A percentile compares a stretch with the other conserved stretches of the same genome.
Evolutionary conservation across 2,329 filamentous ascomycete species (phyloP).

Genomic region (Xylariaceae sp.): DNA sequence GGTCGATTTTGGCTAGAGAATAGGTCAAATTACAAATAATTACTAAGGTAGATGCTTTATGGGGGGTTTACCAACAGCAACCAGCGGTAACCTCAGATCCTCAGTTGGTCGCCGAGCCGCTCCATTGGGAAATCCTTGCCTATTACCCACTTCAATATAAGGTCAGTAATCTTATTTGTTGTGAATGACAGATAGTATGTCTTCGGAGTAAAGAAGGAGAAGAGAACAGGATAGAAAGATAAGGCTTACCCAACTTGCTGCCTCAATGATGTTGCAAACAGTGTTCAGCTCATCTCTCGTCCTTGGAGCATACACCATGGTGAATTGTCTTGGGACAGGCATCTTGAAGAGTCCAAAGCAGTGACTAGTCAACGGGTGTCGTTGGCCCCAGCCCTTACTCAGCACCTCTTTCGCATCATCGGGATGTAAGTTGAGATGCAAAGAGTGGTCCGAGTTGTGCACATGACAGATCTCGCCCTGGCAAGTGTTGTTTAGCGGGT

Average conservation of each 20-base stretch:
- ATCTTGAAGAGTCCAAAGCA: constrained; percentile 48
- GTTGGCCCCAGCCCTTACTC: constrained; percentile 74
- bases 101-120: not conserved
- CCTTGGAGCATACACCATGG: constrained; percentile 79
- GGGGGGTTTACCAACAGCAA: too few species aligned
- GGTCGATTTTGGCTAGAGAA: too few species aligned
- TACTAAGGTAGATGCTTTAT: too few species aligned
- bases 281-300: constrained; percentile 60
- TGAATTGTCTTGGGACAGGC: constrained; percentile 70
- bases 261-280: constrained; percentile 66
- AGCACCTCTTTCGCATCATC: constrained; percentile 70
- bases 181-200: too few species aligned
- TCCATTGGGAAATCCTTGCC: constrained; percentile 30
- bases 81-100: not conserved
- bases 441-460: constrained; percentile 69
- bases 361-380: constrained; percentile 63
- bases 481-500: constrained; percentile 65
- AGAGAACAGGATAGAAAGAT: too few species aligned
- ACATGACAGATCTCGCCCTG: constrained; percentile 81
- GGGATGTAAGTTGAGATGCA: constrained; percentile 79
- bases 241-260: constrained; percentile 56
- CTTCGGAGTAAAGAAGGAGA: too few species aligned
- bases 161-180: too few species aligned
- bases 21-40: too few species aligned
- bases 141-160: constrained; percentile 40